Evolutionary conservation across 2,329 filamentous ascomycete species (phyloP).

Genomic region (Aureobasidium namibiae): DNA sequence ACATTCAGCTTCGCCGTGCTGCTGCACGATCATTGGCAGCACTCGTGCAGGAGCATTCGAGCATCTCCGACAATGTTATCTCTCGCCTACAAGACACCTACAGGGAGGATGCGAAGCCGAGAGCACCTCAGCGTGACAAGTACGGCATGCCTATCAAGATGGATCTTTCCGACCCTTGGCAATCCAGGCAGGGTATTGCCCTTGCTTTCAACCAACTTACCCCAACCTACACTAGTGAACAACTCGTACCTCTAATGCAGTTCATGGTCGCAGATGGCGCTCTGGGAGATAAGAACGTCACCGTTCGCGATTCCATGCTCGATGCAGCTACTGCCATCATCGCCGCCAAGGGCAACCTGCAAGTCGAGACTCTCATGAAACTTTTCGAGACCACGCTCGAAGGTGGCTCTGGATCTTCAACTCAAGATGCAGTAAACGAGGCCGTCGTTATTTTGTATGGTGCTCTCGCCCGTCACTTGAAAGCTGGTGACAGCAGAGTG

Average conservation of each 20-base stretch:
- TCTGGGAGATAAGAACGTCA: slow-evolving; percentile 69
- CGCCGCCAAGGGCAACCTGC: slow-evolving; percentile 66
- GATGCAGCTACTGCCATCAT: slow-evolving; percentile 80
- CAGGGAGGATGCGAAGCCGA: slow-evolving; percentile 69
- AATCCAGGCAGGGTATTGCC: slow-evolving; percentile 80
- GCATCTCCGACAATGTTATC: slow-evolving; percentile 55
- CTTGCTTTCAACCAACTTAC: slow-evolving; percentile 79
- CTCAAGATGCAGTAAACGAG: slow-evolving; percentile 86
- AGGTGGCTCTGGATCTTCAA: slow-evolving; percentile 69
- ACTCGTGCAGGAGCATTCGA: slow-evolving; percentile 53
- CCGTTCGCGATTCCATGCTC: slow-evolving; percentile 82
- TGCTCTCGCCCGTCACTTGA: slow-evolving; percentile 79
- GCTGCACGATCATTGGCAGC: slow-evolving; percentile 76
- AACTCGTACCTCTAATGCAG: slow-evolving; percentile 68
- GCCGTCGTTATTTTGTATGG: slow-evolving; percentile 97
- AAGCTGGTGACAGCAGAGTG: slow-evolving; percentile 75
- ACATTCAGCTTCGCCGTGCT: slow-evolving; percentile 73
- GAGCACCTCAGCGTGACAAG: slow-evolving; percentile 75
- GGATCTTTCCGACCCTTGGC: slow-evolving; percentile 84
- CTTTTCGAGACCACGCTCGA: slow-evolving; percentile 86
- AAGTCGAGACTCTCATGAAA: slow-evolving; percentile 85
- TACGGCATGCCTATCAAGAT: slow-evolving; percentile 92
- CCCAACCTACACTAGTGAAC: slow-evolving; percentile 55
- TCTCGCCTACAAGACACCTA: slow-evolving; percentile 63
- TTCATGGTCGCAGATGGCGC: slow-evolving; percentile 84